Percentiles rank a stretch among this genome's conserved stretches.
Evolutionary conservation across 1,284 basidiomycete species (phyloP).

Genomic region (Trametes hirsuta): DNA sequence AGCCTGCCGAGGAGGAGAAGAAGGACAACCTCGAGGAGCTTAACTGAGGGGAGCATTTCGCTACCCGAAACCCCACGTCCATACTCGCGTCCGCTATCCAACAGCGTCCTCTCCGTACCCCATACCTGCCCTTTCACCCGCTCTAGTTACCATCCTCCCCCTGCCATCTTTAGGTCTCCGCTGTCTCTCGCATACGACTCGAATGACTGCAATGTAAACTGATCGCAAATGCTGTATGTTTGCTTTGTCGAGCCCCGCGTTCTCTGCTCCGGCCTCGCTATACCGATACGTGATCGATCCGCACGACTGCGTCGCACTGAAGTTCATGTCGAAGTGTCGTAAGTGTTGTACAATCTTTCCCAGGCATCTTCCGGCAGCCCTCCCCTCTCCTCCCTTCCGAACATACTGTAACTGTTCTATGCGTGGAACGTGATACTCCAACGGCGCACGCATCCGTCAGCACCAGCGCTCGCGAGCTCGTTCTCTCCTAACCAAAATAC

Average conservation of each 20-base stretch:
- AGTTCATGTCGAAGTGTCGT: neutral
- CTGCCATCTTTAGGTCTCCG: conserved; percentile 30
- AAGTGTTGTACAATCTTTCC: neutral
- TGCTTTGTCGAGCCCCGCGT: conserved; percentile 8
- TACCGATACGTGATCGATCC: neutral
- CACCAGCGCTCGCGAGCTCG: conserved; percentile 75
- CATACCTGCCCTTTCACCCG: conserved; percentile 19
- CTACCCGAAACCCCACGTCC: conserved; percentile 12
- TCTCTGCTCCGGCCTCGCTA: neutral
- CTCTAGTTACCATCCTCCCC: conserved; percentile 15
- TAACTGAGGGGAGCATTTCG: conserved; percentile 31
- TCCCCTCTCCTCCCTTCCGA: neutral
- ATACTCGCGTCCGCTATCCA: conserved; percentile 17
- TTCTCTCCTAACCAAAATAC: conserved; percentile 77
- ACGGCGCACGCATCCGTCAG: conserved; percentile 80
- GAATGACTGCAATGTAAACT: conserved; percentile 34
- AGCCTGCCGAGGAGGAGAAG: conserved; percentile 50
- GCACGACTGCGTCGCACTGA: conserved; percentile 1
- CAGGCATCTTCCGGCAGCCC: neutral
- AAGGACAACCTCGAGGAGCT: conserved; percentile 53
- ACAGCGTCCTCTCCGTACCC: conserved; percentile 14
- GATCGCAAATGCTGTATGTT: conserved; percentile 28
- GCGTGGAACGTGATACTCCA: conserved; percentile 71
- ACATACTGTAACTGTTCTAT: conserved; percentile 18
- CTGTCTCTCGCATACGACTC: conserved; percentile 30